phyloP scores from a whole-genome alignment of 108 stramenopile species.

The Stephanodiscus triporus region DNA sequence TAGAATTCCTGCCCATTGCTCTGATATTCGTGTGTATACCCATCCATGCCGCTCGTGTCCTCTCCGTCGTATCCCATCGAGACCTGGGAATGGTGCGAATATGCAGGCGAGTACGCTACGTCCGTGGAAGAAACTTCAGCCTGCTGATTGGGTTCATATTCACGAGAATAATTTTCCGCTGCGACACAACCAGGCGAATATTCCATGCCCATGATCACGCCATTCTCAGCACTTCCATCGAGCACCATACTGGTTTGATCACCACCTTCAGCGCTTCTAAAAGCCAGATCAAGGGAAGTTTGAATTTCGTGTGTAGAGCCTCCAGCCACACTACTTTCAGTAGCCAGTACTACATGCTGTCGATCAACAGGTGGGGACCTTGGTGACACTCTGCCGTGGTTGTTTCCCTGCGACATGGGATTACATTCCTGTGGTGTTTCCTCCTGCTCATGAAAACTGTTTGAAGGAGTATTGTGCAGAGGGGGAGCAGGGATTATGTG shows the following conservation, averaged over 20 bases:
- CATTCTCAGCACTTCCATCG: not conserved
- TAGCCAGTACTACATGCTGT: not conserved
- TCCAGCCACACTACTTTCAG: not conserved
- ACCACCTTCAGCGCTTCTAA: not conserved
- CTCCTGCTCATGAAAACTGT: conserved; percentile 4
- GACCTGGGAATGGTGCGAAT: conserved; percentile 6
- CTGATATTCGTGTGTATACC: conserved; percentile 34
- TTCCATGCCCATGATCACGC: conserved; percentile 7
- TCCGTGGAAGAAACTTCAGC: not conserved
- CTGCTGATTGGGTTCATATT: conserved; percentile 17
- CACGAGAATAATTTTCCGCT: conserved; percentile 13
- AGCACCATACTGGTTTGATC: not conserved
- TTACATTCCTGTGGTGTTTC: conserved; percentile 3
- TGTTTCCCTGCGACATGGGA: not conserved
- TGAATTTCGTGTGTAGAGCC: too few species aligned
- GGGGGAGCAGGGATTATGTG: conserved; percentile 8
- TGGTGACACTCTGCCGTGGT: not conserved
- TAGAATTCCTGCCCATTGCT: conserved; percentile 39
- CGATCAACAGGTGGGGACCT: not conserved
- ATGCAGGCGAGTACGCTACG: not conserved
- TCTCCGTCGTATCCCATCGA: conserved; percentile 6
- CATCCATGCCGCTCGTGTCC: conserved; percentile 23
- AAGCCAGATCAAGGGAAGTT: conserved; percentile 1
- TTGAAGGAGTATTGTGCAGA: not conserved
- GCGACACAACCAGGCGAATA: not conserved